Evolutionary conservation across 371 early-diverging fungal genomes (phyloP), one percentile per base, ranked within the genome.

Genomic region (Gilbertella persicaria): DNA sequence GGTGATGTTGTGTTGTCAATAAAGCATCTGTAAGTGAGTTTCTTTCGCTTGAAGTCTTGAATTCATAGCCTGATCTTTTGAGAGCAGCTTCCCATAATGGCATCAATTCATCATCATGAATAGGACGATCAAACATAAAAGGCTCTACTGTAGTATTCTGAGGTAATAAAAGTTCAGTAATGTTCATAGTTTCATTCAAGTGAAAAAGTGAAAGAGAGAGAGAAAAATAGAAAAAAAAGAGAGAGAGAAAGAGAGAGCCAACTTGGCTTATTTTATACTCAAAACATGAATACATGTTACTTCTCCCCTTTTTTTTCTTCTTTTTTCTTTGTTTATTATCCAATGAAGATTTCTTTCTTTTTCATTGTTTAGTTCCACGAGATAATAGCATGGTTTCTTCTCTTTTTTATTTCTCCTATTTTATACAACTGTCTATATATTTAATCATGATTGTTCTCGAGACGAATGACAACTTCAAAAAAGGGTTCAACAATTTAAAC

Each of bases 21-120:
- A 65, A 29, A 8, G 60, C 66, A 25, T 75, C 71, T 4, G 75
- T 75, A 10, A 75, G 53, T 4, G 55, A 60, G 45, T 62, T 62
- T 20, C 64, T 37, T n/a, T 68, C 64, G 14, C 56, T 56, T 16
- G 53, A 50, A 0, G 50, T 29, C 21, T 39, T 55, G 7, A 59
- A 39, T 6, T 20, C 38, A 38, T 53, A 75, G 8, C 67, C 71
- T 16, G 53, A 36, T 10, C 64, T 40, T 16, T 54, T 25, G 4
- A 75, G 45, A 17, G 51, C 53, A 5, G 39, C 33, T 40, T 69
- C 55, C 71, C 64, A 75, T 21, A 62, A 16, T 14, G 45, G 10
- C 62, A 60, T 64, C 21, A 58, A 7, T 0, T 52, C 48, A 29
- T 50, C 53, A n/a, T 58, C 59, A 28, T 58, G 52, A 26, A 58